phyloP scores from a whole-genome alignment of 805 yeast species.

The Yarrowia bubula region DNA sequence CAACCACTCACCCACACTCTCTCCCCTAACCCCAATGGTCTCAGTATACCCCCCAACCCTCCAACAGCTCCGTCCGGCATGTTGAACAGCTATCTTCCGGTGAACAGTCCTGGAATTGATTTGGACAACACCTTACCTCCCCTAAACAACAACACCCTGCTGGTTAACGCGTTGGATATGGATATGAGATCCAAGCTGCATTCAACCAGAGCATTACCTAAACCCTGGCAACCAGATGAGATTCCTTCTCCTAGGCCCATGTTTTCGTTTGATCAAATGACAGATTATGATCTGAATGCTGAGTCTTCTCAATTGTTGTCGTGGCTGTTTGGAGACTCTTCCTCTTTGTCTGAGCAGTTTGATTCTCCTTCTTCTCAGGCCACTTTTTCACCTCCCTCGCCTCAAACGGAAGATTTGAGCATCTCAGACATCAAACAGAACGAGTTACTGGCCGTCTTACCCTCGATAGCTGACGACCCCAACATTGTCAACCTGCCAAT shows the following conservation, averaged over 20 bases:
- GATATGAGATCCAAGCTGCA: slow-evolving; percentile 18
- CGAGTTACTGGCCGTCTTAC: slow-evolving; percentile 34
- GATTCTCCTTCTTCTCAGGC: slow-evolving; percentile 46
- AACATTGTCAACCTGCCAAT: slow-evolving; percentile 27
- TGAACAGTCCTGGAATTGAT: not conserved
- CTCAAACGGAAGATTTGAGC: slow-evolving; percentile 40
- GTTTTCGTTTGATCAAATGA: not conserved
- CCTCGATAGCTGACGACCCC: slow-evolving; percentile 34
- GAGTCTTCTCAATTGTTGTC: slow-evolving; percentile 37
- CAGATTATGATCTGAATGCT: not conserved
- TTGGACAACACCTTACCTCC: slow-evolving; percentile 18
- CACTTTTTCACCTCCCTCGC: slow-evolving; percentile 41
- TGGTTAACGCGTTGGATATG: slow-evolving; percentile 16
- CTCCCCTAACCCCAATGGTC: not conserved
- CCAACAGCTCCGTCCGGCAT: not conserved
- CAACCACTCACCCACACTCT: not conserved
- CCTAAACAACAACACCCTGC: slow-evolving; percentile 10
- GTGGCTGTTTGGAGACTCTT: slow-evolving; percentile 42
- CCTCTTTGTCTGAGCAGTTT: slow-evolving; percentile 36
- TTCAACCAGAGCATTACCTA: not conserved
- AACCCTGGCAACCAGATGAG: slow-evolving; percentile 18
- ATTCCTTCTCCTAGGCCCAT: slow-evolving; percentile 9
- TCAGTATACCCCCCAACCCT: not conserved
- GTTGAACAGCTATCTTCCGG: not conserved
- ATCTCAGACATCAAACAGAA: slow-evolving; percentile 38